These are phyloP conservation scores for Barnettozyma salicaria DNA, from an alignment of 805 yeast species.

Conservation along the genomic window DNA sequence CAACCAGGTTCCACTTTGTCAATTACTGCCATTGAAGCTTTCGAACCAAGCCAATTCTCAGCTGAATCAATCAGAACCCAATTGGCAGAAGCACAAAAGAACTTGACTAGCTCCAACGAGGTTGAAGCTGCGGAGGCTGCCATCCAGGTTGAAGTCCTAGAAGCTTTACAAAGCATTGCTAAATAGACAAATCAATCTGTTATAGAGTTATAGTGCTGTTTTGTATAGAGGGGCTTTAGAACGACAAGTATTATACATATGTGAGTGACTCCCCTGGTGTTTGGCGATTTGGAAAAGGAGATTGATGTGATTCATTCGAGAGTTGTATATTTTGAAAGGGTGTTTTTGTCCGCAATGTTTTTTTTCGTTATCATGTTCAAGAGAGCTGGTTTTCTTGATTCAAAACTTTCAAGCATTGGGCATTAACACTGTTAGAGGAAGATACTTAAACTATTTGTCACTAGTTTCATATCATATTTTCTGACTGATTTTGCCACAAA, in stretches of 20 bases:
- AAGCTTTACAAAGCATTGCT: conserved; percentile 82
- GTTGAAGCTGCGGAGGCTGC: conserved; percentile 89
- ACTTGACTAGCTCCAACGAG: conserved; percentile 78
- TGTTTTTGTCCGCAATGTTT: too few species aligned
- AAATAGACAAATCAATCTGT: conserved; percentile 37
- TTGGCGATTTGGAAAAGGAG: too few species aligned
- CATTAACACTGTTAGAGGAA: too few species aligned
- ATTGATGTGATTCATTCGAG: not conserved
- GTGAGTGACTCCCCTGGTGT: too few species aligned
- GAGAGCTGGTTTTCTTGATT: conserved; percentile 2
- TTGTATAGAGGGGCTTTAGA: conserved; percentile 1
- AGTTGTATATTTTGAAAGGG: too few species aligned
- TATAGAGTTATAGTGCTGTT: not conserved
- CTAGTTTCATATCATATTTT: not conserved
- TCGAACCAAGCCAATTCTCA: conserved; percentile 82
- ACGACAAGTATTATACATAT: not conserved
- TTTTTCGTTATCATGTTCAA: too few species aligned
- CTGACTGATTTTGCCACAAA: not conserved
- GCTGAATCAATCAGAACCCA: conserved; percentile 70
- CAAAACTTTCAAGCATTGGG: too few species aligned
- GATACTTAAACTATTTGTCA: too few species aligned
- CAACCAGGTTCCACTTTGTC: conserved; percentile 89
- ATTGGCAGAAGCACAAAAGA: conserved; percentile 91
- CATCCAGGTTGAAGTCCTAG: conserved; percentile 93
- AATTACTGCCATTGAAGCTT: conserved; percentile 93